phyloP scores from a whole-genome alignment of 2,329 filamentous ascomycete species.

The Alternaria sp. region DNA sequence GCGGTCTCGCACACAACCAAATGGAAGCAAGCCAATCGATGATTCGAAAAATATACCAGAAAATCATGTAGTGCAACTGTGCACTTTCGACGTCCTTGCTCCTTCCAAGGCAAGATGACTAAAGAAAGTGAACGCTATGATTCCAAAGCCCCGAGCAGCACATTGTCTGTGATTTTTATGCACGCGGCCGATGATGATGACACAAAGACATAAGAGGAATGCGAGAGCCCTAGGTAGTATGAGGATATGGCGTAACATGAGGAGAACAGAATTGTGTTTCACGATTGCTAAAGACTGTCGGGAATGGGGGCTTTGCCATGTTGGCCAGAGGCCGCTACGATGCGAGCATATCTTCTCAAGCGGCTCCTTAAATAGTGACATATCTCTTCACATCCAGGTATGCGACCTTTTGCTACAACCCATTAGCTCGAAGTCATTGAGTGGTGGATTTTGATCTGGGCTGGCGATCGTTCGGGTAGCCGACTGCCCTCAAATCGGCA shows the following conservation, averaged over 20 bases:
- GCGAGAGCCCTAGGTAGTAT: neutral
- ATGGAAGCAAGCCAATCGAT: too few relatives aligned
- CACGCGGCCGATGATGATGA: fast-evolving
- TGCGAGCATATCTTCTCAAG: neutral
- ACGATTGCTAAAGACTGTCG: neutral
- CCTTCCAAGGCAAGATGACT: neutral
- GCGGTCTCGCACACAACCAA: too few relatives aligned
- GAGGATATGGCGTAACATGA: neutral
- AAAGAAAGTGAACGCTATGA: neutral
- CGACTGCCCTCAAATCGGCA: neutral
- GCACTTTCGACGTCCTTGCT: neutral
- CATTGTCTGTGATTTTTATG: fast-evolving
- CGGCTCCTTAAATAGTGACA: neutral
- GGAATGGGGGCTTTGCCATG: neutral
- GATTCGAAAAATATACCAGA: too few relatives aligned
- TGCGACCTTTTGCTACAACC: neutral
- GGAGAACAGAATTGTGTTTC: neutral
- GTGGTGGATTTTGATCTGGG: too few relatives aligned
- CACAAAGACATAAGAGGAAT: neutral
- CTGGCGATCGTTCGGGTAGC: neutral
- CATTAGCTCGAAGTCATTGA: neutral
- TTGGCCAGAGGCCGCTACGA: neutral
- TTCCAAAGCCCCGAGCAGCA: neutral
- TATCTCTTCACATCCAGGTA: neutral
- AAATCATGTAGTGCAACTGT: neutral